Percentiles rank a stretch among this genome's conserved stretches.
Conservation (phyloP, 2,329 filamentous ascomycete genomes). For the Uncinocarpus reesii region DNA sequence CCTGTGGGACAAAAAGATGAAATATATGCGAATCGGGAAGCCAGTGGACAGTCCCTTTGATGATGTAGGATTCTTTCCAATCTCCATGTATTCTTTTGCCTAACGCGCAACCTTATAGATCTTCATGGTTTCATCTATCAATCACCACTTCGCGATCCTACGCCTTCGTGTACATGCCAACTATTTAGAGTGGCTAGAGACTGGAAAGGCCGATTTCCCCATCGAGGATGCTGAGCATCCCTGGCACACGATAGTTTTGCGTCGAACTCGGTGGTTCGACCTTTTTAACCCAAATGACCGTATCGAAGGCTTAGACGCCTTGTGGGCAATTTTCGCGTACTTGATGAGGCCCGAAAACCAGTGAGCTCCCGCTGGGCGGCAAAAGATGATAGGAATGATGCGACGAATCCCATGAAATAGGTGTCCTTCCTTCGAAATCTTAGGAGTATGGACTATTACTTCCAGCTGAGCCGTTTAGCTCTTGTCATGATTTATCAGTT, state of each 20-base stretch:
- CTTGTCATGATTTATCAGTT: no score
- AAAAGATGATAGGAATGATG: background rate
- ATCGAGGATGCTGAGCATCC: conserved; percentile 24
- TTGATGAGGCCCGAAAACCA: conserved; percentile 30
- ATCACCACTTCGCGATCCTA: conserved; percentile 52
- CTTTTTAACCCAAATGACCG: conserved; percentile 46
- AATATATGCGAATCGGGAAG: conserved; percentile 49
- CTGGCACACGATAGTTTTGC: conserved; percentile 45
- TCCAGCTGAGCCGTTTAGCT: no score
- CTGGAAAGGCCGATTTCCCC: conserved; percentile 23
- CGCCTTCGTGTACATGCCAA: conserved; percentile 47
- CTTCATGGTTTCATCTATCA: conserved; percentile 52
- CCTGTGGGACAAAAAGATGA: conserved; percentile 48
- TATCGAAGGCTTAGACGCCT: conserved; percentile 44
- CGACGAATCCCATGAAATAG: background rate
- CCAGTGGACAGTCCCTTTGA: conserved; percentile 39
- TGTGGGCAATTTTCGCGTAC: conserved; percentile 51
- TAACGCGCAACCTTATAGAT: conserved; percentile 35
- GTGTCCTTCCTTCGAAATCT: background rate
- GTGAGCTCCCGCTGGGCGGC: background rate
- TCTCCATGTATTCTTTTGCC: background rate
- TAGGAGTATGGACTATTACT: no score
- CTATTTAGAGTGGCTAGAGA: conserved; percentile 47
- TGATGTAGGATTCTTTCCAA: conserved; percentile 38
- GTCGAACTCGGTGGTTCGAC: conserved; percentile 51